A percentile compares a stretch with the other conserved stretches of the same genome.
Evolutionary conservation across 768 basidiomycete species (phyloP).

Genomic region (Candolleomyces efflorescens): DNA sequence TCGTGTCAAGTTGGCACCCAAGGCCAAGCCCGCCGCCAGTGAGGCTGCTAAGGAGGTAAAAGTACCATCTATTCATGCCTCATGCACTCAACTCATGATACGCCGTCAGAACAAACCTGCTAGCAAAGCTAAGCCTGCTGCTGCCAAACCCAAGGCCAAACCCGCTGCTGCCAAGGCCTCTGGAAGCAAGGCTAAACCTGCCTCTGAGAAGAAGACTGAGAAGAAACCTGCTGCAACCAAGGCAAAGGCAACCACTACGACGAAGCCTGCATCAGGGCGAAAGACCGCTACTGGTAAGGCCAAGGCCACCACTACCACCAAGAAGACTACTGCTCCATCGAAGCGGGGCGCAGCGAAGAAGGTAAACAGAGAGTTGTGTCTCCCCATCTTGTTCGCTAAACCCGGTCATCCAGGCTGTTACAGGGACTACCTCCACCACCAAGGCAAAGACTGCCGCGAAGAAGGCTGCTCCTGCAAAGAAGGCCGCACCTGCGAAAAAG

Average conservation of each 20-base stretch:
- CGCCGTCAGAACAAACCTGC: conserved; percentile 33
- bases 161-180: conserved; percentile 21
- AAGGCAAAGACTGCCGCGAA: conserved; percentile 41
- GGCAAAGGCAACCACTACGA: conserved; percentile 26
- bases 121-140: conserved; percentile 27
- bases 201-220: conserved; percentile 27
- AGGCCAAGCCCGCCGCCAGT: conserved; percentile 35
- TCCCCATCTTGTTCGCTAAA: too few species aligned
- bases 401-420: conserved; percentile 22
- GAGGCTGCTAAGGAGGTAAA: conserved; percentile 38
- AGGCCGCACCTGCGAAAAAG: conserved; percentile 33
- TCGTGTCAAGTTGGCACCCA: conserved; percentile 68
- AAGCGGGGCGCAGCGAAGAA: conserved; percentile 29
- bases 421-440: conserved; percentile 34
- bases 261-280: conserved; percentile 33
- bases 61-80: neutral
- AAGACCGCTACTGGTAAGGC: conserved; percentile 33
- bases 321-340: conserved; percentile 33
- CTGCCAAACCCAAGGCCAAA: conserved; percentile 17
- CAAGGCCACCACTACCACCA: conserved; percentile 26
- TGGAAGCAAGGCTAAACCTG: conserved; percentile 18
- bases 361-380: too few species aligned
- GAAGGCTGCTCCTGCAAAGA: conserved; percentile 36
- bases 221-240: conserved; percentile 26
- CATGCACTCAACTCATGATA: conserved; percentile 1